Conservation (phyloP, 495 filamentous ascomycete genomes). For the Penicillium bovifimosum region DNA sequence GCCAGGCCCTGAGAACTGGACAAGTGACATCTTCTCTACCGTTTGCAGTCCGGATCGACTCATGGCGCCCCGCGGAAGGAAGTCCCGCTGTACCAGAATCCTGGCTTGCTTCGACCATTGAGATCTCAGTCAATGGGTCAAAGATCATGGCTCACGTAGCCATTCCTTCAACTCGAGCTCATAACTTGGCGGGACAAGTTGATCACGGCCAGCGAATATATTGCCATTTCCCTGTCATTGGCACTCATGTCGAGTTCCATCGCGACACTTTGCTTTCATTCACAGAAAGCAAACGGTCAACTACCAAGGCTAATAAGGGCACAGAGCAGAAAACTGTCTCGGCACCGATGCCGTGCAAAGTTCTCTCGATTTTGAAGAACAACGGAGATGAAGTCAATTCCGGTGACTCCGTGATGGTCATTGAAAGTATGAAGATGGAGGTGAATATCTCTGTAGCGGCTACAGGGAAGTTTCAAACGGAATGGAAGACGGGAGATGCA, state of each 20-base stretch:
- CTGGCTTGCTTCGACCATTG: slow-evolving; percentile 10
- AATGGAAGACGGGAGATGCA: slow-evolving; percentile 25
- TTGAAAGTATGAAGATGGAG: slow-evolving; percentile 98
- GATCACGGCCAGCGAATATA: slow-evolving; percentile 26
- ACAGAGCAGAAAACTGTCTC: slow-evolving; percentile 63
- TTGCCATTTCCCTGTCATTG: slow-evolving; percentile 16
- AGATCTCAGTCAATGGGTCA: slow-evolving; percentile 11
- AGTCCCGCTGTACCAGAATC: slow-evolving; percentile 5
- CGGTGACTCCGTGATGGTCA: slow-evolving; percentile 74
- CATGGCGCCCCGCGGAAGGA: slow-evolving; percentile 12
- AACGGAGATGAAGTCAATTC: slow-evolving; percentile 69
- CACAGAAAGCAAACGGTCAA: slow-evolving; percentile 59
- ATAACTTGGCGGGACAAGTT: slow-evolving; percentile 53
- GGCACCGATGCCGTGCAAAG: slow-evolving; percentile 84
- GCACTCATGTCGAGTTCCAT: slow-evolving; percentile 58
- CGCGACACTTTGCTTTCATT: slow-evolving; percentile 60
- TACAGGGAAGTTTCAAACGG: slow-evolving; percentile 18
- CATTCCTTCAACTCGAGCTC: slow-evolving; percentile 55
- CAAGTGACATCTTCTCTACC: neutral
- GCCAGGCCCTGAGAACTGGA: slow-evolving; percentile 8
- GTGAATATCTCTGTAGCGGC: slow-evolving; percentile 55
- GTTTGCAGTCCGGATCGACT: slow-evolving; percentile 3
- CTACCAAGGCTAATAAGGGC: slow-evolving; percentile 62
- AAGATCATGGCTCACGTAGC: slow-evolving; percentile 45
- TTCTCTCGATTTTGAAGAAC: slow-evolving; percentile 65